Evolutionary conservation across 768 basidiomycete species (phyloP).

Genomic region (Lactifluus hygrophoroides): DNA sequence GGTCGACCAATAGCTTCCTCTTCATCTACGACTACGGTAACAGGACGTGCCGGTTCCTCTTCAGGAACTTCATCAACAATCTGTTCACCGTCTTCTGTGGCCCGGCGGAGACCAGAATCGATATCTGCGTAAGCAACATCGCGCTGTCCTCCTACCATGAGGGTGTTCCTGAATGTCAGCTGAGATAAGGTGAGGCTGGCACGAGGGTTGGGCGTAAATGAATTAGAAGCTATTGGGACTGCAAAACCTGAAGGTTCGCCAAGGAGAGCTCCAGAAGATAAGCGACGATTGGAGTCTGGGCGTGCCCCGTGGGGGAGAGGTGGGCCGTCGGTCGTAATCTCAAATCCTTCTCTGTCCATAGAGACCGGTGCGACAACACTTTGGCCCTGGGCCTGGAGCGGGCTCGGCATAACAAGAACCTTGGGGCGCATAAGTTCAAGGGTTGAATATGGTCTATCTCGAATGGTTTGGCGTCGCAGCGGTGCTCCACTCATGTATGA

Average conservation of each 20-base stretch:
- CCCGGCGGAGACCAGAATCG: conserved; percentile 55
- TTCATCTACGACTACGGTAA: conserved; percentile 25
- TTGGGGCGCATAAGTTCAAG: conserved; percentile 80
- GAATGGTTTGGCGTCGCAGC: conserved; percentile 22
- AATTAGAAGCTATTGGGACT: conserved; percentile 44
- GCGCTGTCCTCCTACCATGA: conserved; percentile 59
- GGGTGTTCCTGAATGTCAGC: conserved; percentile 75
- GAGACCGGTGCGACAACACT: conserved; percentile 28
- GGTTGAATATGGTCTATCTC: conserved; percentile 60
- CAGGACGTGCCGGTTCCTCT: conserved; percentile 25
- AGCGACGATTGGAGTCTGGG: conserved; percentile 41
- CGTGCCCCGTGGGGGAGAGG: conserved; percentile 72
- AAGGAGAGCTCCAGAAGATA: conserved; percentile 28
- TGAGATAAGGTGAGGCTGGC: conserved; percentile 68
- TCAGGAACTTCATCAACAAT: conserved; percentile 39
- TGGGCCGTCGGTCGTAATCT: conserved; percentile 57
- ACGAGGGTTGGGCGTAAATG: conserved; percentile 73
- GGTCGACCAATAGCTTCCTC: conserved; percentile 34
- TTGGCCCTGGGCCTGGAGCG: conserved; percentile 48
- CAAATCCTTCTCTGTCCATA: conserved; percentile 48
- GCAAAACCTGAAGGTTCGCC: conserved; percentile 26
- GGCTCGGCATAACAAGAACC: conserved; percentile 91
- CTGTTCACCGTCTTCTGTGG: conserved; percentile 73
- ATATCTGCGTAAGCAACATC: conserved; percentile 56
- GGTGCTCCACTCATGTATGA: conserved; percentile 31